Evolutionary conservation across 805 yeast genomes (phyloP).

Genomic region (Middelhovenomyces tepae): DNA sequence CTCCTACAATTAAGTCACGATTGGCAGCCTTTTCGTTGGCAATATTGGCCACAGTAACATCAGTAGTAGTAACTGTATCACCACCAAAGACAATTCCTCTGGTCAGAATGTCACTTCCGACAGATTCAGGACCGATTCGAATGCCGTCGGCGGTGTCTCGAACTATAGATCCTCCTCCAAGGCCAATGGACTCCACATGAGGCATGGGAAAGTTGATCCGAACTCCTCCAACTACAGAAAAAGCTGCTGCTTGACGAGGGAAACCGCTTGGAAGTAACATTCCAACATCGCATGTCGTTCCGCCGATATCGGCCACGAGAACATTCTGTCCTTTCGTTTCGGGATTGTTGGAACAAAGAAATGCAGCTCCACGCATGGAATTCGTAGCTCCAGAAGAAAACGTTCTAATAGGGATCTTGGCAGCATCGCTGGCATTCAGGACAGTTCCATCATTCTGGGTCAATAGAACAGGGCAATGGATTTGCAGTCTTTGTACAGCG

Average conservation of each 20-base stretch:
- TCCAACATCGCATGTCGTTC: constrained; percentile 46
- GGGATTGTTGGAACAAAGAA: constrained; percentile 27
- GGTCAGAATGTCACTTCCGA: constrained; percentile 33
- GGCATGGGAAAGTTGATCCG: constrained; percentile 43
- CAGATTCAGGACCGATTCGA: constrained; percentile 41
- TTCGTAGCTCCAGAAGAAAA: too few relatives aligned
- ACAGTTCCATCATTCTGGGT: constrained; percentile 46
- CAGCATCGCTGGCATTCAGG: constrained; percentile 32
- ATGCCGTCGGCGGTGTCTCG: constrained; percentile 17
- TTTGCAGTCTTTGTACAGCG: constrained; percentile 31
- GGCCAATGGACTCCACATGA: constrained; percentile 40
- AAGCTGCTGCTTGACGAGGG: constrained; percentile 39
- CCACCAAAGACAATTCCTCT: constrained; percentile 38
- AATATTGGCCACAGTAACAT: constrained; percentile 25
- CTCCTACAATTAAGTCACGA: constrained; percentile 11
- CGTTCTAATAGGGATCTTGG: constrained; percentile 34
- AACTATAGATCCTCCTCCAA: constrained; percentile 44
- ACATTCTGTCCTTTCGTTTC: constrained; percentile 20
- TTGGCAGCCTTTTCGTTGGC: constrained; percentile 7
- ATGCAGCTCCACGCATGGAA: constrained; percentile 24
- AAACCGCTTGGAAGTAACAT: constrained; percentile 37
- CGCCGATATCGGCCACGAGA: constrained; percentile 42
- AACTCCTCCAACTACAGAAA: constrained; percentile 39
- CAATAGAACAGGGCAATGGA: constrained; percentile 32
- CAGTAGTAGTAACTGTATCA: constrained; percentile 32